A percentile compares a stretch with the other conserved stretches of the same genome.
Conservation (phyloP, 2,329 filamentous ascomycete genomes). For the Colletotrichum falcatum region DNA sequence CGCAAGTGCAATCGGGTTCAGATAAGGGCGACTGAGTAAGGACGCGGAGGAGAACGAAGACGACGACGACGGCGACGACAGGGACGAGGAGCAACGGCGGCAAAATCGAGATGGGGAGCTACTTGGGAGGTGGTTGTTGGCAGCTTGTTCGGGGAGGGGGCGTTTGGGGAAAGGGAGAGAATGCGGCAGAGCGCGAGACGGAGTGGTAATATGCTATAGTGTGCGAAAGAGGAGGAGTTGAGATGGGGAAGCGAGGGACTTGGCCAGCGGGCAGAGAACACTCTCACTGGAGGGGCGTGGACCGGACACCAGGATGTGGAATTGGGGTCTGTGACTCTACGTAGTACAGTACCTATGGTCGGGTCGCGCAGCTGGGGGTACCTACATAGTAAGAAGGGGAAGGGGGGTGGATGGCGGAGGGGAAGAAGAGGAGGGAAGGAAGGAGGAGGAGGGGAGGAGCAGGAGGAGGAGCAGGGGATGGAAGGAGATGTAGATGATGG, state of each 20-base stretch:
- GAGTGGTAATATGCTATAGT: constrained; percentile 28
- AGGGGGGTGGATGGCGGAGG: background rate
- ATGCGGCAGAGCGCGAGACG: constrained; percentile 19
- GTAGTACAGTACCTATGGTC: no score
- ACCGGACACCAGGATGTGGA: constrained; percentile 21
- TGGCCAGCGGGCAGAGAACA: constrained; percentile 18
- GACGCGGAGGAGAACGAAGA: background rate
- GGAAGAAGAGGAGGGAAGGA: background rate
- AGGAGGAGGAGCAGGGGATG: background rate
- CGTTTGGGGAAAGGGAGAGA: constrained; percentile 23
- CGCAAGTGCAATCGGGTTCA: constrained; percentile 12
- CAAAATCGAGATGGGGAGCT: background rate
- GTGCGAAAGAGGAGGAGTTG: constrained; percentile 29
- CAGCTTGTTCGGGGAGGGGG: constrained; percentile 26
- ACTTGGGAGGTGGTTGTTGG: constrained; percentile 11
- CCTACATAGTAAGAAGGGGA: background rate
- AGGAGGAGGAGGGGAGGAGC: background rate
- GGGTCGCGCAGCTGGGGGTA: constrained; percentile 19
- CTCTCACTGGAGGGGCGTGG: constrained; percentile 16
- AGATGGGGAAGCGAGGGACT: constrained; percentile 37
- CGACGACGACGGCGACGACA: no score
- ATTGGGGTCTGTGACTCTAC: constrained; percentile 24
- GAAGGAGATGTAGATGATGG: constrained; percentile 3
- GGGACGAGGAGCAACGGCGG: constrained; percentile 8
- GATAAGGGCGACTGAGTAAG: constrained; percentile 17